Evolutionary conservation across 352 stramenopile genomes (phyloP).

Genomic region (Phytophthora syringae): DNA sequence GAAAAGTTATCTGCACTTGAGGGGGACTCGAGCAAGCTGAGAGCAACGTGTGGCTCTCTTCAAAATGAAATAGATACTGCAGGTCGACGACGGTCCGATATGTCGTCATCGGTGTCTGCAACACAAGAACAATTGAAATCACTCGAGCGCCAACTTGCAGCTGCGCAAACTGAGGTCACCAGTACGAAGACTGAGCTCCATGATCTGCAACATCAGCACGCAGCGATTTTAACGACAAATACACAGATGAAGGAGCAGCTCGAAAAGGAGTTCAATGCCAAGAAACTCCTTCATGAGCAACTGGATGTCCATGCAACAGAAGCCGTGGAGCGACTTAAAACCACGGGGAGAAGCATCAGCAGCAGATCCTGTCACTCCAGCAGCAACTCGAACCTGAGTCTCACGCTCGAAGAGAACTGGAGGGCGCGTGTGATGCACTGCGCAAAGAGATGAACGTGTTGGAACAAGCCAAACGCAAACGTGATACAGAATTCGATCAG

Average conservation of each 20-base stretch:
- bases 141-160: slow-evolving; percentile 21
- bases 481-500: slow-evolving; percentile 27
- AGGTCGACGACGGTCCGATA: slow-evolving; percentile 3
- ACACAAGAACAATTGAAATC: slow-evolving; percentile 19
- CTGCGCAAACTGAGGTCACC: slow-evolving; percentile 18
- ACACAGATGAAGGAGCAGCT: slow-evolving; percentile 51
- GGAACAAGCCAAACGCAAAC: slow-evolving; percentile 33
- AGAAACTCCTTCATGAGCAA: slow-evolving; percentile 44
- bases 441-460: slow-evolving; percentile 32
- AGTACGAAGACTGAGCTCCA: slow-evolving; percentile 33
- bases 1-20: slow-evolving; percentile 22
- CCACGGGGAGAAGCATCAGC: slow-evolving; percentile 12
- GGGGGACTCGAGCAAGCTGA: slow-evolving; percentile 17
- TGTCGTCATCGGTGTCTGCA: slow-evolving; percentile 5
- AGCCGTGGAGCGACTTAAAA: slow-evolving; percentile 2
- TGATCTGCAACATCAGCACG: slow-evolving; percentile 40
- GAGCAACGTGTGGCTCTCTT: slow-evolving; percentile 14
- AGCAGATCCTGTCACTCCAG: slow-evolving; percentile 23
- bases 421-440: slow-evolving; percentile 29
- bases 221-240: slow-evolving; percentile 35
- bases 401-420: slow-evolving; percentile 21
- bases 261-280: slow-evolving; percentile 49
- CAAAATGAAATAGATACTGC: slow-evolving; percentile 18
- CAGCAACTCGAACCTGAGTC: slow-evolving; percentile 29
- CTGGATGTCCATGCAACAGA: slow-evolving; percentile 26